These are phyloP conservation scores for Celoporthe dispersa DNA, from an alignment of 2,329 filamentous ascomycete genomes.

Conservation along the genomic window DNA sequence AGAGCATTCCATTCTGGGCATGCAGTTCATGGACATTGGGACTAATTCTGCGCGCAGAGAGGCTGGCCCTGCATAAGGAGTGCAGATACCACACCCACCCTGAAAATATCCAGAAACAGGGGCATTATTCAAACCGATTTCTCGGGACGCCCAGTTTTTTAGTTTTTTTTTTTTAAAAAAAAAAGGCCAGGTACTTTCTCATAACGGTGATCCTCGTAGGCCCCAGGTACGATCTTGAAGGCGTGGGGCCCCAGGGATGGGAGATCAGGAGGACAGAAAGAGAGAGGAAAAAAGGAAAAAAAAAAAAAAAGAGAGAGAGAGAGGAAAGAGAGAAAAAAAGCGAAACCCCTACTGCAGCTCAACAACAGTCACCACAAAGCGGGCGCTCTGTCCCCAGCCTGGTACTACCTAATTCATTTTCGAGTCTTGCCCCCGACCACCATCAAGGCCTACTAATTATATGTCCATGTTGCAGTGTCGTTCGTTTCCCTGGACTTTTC, in stretches of 20 bases:
- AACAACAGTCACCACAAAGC: not conserved
- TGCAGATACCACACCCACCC: conserved; percentile 12
- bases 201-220: not conserved
- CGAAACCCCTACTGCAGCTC: not conserved
- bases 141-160: conserved; percentile 3
- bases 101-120: not conserved
- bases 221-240: not conserved
- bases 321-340: not conserved
- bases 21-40: conserved; percentile 21
- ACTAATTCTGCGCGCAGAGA: conserved; percentile 8
- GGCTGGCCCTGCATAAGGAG: conserved; percentile 17
- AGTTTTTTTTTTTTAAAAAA: not conserved
- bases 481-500: not conserved
- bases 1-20: conserved; percentile 22
- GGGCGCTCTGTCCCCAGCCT: not conserved
- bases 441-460: not conserved
- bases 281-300: not conserved
- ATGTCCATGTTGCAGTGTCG: not conserved
- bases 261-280: not conserved
- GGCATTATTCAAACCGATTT: not conserved
- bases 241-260: not conserved
- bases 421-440: not conserved
- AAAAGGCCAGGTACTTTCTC: not conserved
- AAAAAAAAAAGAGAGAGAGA: not conserved
- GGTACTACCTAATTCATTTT: not conserved